phyloP scores from a whole-genome alignment of 768 basidiomycete genomes.

The Kwoniella sp. region DNA sequence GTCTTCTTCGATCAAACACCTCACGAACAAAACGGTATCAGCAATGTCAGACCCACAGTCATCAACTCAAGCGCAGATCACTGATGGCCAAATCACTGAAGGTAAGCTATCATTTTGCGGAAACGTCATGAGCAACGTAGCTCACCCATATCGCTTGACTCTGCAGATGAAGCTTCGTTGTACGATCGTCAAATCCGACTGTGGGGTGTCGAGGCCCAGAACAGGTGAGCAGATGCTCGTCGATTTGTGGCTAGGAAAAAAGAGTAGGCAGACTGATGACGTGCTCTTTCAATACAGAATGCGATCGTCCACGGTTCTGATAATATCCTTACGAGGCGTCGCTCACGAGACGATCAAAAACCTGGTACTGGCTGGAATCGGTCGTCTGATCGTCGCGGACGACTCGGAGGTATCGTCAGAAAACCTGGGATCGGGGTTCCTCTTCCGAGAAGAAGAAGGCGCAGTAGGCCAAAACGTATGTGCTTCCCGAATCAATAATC shows the following conservation, averaged over 20 bases:
- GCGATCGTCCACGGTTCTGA: constrained; percentile 86
- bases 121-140: constrained; percentile 13
- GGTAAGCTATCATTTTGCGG: constrained; percentile 24
- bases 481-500: neutral
- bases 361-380: constrained; percentile 94
- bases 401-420: constrained; percentile 71
- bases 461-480: constrained; percentile 78
- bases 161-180: constrained; percentile 66
- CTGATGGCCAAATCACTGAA: constrained; percentile 40
- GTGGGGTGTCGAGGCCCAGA: constrained; percentile 98
- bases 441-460: constrained; percentile 84
- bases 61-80: neutral
- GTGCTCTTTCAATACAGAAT: constrained; percentile 65
- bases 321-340: constrained; percentile 75
- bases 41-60: constrained; percentile 11
- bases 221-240: constrained; percentile 64
- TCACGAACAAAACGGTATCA: neutral
- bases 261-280: constrained; percentile 8
- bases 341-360: constrained; percentile 97
- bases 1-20: neutral
- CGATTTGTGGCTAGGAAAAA: neutral
- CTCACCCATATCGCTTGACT: constrained; percentile 10
- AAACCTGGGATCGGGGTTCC: constrained; percentile 89
- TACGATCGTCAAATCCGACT: constrained; percentile 96
- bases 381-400: constrained; percentile 83